A percentile compares a stretch with the other conserved stretches of the same genome.
These are phyloP conservation scores for Oenanthe sinensis DNA, from an alignment of 129 eudicot genomes.

Conservation along the genomic window DNA sequence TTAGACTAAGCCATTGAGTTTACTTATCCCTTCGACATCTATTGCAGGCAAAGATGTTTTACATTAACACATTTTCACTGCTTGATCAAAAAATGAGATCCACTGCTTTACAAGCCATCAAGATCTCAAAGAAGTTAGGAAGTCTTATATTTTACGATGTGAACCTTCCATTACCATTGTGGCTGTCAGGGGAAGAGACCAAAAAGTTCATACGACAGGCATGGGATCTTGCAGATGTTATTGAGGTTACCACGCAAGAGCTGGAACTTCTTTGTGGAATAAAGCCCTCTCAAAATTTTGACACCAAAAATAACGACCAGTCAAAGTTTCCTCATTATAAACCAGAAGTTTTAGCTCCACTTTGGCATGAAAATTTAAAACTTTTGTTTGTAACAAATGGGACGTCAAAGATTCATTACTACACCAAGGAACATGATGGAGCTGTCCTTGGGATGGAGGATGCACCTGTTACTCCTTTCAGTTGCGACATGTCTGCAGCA, in stretches of 20 bases:
- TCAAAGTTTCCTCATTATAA: conserved; percentile 65
- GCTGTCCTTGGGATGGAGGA: conserved; percentile 81
- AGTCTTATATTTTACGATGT: conserved; percentile 72
- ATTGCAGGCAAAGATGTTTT: conserved; percentile 87
- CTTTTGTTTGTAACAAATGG: conserved; percentile 93
- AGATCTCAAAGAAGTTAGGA: conserved; percentile 74
- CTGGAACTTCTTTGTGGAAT: conserved; percentile 90
- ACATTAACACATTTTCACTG: conserved; percentile 77
- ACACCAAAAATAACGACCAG: conserved; percentile 55
- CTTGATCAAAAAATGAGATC: conserved; percentile 70
- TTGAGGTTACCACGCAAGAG: conserved; percentile 91
- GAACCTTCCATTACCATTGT: conserved; percentile 82
- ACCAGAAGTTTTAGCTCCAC: conserved; percentile 53
- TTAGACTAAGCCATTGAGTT: neutral
- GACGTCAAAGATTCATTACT: conserved; percentile 84
- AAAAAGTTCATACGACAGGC: conserved; percentile 49
- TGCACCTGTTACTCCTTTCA: conserved; percentile 68
- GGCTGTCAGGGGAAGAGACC: conserved; percentile 76
- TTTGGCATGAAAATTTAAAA: conserved; percentile 74
- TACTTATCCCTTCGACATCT: neutral
- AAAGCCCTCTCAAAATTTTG: conserved; percentile 46
- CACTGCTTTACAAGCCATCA: conserved; percentile 70
- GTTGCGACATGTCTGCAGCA: conserved; percentile 82
- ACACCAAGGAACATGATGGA: conserved; percentile 74
- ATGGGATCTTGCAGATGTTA: conserved; percentile 70